Percentiles rank a stretch among this genome's conserved stretches.
Conservation (phyloP, 2,329 filamentous ascomycete genomes). For the Parastagonospora avenae region DNA sequence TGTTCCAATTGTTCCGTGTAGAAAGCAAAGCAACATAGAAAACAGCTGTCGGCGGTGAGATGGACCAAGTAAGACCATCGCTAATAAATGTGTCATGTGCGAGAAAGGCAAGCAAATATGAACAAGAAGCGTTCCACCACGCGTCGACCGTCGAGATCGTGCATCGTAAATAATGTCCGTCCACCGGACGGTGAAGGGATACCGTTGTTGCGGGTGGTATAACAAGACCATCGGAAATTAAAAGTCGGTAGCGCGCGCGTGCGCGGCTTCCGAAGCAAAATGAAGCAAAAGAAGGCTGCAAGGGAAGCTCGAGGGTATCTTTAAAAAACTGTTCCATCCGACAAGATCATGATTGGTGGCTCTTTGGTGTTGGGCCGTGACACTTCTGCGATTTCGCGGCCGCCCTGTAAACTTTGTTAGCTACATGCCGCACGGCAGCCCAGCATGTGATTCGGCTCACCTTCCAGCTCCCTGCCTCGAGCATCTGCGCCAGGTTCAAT, state of each 20-base stretch:
- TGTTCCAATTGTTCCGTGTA: not conserved
- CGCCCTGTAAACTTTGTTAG: conserved; percentile 65
- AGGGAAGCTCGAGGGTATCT: conserved; percentile 48
- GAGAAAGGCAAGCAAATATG: conserved; percentile 12
- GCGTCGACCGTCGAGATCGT: conserved; percentile 35
- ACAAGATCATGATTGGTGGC: conserved; percentile 93
- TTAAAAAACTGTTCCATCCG: conserved; percentile 94
- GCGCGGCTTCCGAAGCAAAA: conserved; percentile 20
- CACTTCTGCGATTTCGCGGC: conserved; percentile 93
- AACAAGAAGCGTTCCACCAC: conserved; percentile 26
- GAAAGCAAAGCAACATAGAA: not conserved
- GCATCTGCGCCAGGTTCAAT: conserved; percentile 81
- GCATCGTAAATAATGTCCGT: conserved; percentile 26
- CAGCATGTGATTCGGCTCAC: conserved; percentile 56
- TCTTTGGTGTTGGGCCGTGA: conserved; percentile 95
- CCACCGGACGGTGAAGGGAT: conserved; percentile 22
- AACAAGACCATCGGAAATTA: conserved; percentile 7
- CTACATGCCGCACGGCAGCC: conserved; percentile 1
- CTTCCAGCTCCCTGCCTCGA: conserved; percentile 98
- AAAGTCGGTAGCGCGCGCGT: conserved; percentile 20
- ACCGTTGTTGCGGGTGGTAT: conserved; percentile 6
- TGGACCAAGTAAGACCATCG: not conserved
- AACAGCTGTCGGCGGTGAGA: not conserved
- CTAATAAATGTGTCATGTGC: not conserved
- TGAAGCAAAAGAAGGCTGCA: conserved; percentile 32